Base-by-base conservation (phyloP, 305 asterid species). In the Fraxinus baroniana region DNA sequence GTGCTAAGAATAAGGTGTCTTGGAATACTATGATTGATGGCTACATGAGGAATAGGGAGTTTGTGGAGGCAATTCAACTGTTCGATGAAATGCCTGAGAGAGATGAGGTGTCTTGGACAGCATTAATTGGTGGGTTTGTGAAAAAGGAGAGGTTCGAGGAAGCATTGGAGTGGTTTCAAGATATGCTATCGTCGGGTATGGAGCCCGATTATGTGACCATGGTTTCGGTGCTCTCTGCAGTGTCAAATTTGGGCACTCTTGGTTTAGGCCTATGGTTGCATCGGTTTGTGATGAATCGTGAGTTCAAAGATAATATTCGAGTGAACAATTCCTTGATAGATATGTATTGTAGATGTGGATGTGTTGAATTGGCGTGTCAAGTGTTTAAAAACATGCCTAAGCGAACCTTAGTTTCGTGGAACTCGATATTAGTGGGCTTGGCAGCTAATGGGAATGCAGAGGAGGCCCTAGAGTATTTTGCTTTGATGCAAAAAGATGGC, bases 61-160 rank as follows among this genome's bases (percentile, higher is more conserved):
- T 92, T 82, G 85, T 82, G 75, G 83, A 80, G 13, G 98, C 95
- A 52, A 28, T 86, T 70, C 76, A 86, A 5, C 13, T 93, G 91
- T 94, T 93, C 26, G 95, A 93, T 62, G 91, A 90, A 93, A 93
- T 90, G 92, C 92, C 97, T 80, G 89, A 88, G 1, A 82, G 93
- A 87, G 97, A 94, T 81, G 91, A 84, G 1, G 91, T 94, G 7
- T 90, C 97, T 18, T 93, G 95, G 97, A 94, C 97, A 8, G 92
- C 87, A 32, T 83, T 93, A 83, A 87, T 93, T 77, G 90, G 90
- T 83, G 98, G 98, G 22, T 93, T 93, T 83, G 92, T 88, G n/a
- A 91, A 89, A 85, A 91, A 89, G 26, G 88, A 89, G 3, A 87
- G 28, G 84, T 90, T 83, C 76, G 91, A 88, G 79, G 95, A 91